These are phyloP conservation scores for Phaeosphaeria sp. DNA, from an alignment of 2,329 filamentous ascomycete genomes.

Conservation along the genomic window DNA sequence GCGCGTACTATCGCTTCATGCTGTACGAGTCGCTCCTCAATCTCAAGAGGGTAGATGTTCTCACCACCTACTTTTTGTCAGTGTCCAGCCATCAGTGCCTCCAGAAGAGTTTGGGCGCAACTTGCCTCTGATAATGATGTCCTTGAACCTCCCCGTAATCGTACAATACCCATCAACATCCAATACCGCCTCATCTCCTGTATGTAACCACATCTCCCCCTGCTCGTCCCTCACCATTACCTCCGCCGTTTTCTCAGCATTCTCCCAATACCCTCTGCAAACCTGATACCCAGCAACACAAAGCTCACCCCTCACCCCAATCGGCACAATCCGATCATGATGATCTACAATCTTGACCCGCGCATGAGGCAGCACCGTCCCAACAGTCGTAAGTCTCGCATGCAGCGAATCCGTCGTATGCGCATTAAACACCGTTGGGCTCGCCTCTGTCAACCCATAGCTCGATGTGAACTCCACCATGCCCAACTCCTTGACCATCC, in stretches of 20 bases:
- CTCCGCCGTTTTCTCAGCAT: slow-evolving; percentile 76
- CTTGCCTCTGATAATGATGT: slow-evolving; percentile 75
- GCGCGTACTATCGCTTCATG: slow-evolving; percentile 69
- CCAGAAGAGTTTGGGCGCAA: not conserved
- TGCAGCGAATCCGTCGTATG: slow-evolving; percentile 74
- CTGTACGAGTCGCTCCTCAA: slow-evolving; percentile 73
- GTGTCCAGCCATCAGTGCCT: not conserved
- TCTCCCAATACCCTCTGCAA: slow-evolving; percentile 69
- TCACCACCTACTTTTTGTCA: slow-evolving; percentile 40
- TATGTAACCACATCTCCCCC: slow-evolving; percentile 53
- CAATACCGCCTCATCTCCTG: slow-evolving; percentile 48
- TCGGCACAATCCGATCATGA: slow-evolving; percentile 68
- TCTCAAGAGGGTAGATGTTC: slow-evolving; percentile 70
- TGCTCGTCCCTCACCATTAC: slow-evolving; percentile 71
- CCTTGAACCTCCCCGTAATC: slow-evolving; percentile 79
- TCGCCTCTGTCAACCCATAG: slow-evolving; percentile 75
- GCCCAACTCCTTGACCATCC: slow-evolving; percentile 72
- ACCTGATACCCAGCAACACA: slow-evolving; percentile 81
- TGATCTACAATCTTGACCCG: slow-evolving; percentile 79
- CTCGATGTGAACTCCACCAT: slow-evolving; percentile 72
- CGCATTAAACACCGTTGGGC: slow-evolving; percentile 81
- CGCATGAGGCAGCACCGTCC: slow-evolving; percentile 74
- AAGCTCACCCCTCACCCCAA: slow-evolving; percentile 74
- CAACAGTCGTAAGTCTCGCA: slow-evolving; percentile 73
- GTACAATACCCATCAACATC: slow-evolving; percentile 64